Evolutionary conservation across 2,329 filamentous ascomycete species (phyloP).

Genomic region (Epichloe bromicola): DNA sequence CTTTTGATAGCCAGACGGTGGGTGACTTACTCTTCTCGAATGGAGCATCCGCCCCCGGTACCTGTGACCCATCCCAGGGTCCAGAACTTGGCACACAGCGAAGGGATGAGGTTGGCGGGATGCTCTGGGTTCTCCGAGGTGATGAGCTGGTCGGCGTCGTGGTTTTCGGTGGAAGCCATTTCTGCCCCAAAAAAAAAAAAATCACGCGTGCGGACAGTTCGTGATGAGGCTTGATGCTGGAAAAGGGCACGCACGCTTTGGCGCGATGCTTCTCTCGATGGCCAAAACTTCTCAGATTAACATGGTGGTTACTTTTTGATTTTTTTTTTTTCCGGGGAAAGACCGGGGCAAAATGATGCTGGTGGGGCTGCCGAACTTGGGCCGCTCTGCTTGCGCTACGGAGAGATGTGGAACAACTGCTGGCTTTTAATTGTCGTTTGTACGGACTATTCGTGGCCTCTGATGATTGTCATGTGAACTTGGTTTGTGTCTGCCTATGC

Average conservation of each 20-base stretch:
- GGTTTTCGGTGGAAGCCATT: neutral
- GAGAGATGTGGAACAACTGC: too few species aligned
- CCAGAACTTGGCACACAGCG: slow-evolving; percentile 92
- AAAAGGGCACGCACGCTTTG: too few species aligned
- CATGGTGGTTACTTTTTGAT: neutral
- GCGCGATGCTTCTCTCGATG: too few species aligned
- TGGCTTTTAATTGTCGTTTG: too few species aligned
- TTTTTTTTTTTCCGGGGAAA: neutral
- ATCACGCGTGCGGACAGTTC: too few species aligned
- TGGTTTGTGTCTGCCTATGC: too few species aligned
- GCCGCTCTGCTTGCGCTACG: neutral
- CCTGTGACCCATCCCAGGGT: slow-evolving; percentile 87
- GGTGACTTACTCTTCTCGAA: slow-evolving; percentile 44
- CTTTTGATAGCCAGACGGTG: neutral
- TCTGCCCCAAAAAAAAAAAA: too few species aligned
- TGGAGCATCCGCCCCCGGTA: slow-evolving; percentile 71
- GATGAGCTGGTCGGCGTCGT: slow-evolving; percentile 38
- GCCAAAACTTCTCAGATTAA: too few species aligned
- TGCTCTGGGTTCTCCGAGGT: slow-evolving; percentile 61
- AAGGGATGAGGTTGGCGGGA: slow-evolving; percentile 88
- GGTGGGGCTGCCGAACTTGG: slow-evolving; percentile 4
- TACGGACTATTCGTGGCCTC: too few species aligned
- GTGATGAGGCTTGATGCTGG: too few species aligned
- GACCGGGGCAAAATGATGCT: neutral
- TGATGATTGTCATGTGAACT: too few species aligned